These are phyloP conservation scores for Knoxia roxburghii DNA, from an alignment of 257 asterid species.

Conservation along the genomic window DNA sequence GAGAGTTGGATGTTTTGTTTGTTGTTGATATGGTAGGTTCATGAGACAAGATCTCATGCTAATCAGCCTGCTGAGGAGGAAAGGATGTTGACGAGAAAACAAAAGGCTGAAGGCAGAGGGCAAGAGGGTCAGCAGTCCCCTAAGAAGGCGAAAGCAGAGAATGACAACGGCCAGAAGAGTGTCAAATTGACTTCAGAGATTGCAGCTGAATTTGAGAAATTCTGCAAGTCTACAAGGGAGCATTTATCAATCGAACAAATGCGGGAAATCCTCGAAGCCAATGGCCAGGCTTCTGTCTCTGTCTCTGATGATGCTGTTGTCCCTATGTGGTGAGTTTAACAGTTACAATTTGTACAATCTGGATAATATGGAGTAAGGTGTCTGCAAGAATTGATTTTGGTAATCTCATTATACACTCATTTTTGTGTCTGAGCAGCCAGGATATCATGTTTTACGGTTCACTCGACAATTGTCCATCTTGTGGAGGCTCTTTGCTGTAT, in stretches of 20 bases:
- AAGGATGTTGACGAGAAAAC: constrained; percentile 58
- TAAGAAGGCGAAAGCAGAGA: constrained; percentile 50
- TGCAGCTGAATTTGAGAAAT: constrained; percentile 50
- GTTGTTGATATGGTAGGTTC: constrained; percentile 33
- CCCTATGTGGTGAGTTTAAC: constrained; percentile 57
- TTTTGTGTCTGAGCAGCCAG: constrained; percentile 45
- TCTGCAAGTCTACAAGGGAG: constrained; percentile 55
- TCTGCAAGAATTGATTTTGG: no score
- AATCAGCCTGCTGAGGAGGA: constrained; percentile 49
- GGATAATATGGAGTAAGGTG: no score
- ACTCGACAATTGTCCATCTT: constrained; percentile 45
- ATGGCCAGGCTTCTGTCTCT: constrained; percentile 44
- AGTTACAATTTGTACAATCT: no score
- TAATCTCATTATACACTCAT: neutral
- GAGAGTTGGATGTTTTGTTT: neutral
- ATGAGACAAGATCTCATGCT: constrained; percentile 49
- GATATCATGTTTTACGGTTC: constrained; percentile 74
- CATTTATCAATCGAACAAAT: constrained; percentile 66
- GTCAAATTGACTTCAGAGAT: constrained; percentile 36
- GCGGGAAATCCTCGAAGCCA: constrained; percentile 67
- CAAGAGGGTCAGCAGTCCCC: constrained; percentile 39
- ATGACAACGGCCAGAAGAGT: constrained; percentile 15
- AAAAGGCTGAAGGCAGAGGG: constrained; percentile 54
- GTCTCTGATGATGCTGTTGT: constrained; percentile 71
- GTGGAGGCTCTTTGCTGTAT: constrained; percentile 40